phyloP scores from a whole-genome alignment of 208 protist genomes.

The Acanthamoeba healyi region DNA sequence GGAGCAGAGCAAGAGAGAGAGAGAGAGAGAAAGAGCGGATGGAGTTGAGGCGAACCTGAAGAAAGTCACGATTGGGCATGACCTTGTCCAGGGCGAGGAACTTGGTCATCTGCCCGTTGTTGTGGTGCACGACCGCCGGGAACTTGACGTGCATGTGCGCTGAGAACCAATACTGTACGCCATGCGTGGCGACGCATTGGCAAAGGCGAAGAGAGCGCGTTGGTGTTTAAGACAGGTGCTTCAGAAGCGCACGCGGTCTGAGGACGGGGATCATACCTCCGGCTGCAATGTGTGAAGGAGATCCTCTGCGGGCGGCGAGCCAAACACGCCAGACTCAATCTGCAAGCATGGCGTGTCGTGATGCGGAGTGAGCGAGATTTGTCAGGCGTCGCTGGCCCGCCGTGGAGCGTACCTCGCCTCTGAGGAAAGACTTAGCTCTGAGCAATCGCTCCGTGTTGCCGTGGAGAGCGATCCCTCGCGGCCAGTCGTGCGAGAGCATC shows the following conservation, averaged over 20 bases:
- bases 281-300: constrained; percentile 85
- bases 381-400: neutral
- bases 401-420: constrained; percentile 61
- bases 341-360: neutral
- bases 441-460: constrained; percentile 86
- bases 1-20: neutral
- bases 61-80: constrained; percentile 88
- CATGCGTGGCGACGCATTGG: neutral
- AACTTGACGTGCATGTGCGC: constrained; percentile 92
- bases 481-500: constrained; percentile 93
- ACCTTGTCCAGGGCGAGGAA: constrained; percentile 93
- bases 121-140: constrained; percentile 85
- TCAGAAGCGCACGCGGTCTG: constrained; percentile 78
- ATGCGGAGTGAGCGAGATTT: neutral
- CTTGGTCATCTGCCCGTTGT: constrained; percentile 70
- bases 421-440: constrained; percentile 79
- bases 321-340: constrained; percentile 57
- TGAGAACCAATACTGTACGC: constrained; percentile 88
- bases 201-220: too few species aligned
- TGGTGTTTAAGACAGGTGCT: too few species aligned
- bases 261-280: constrained; percentile 70
- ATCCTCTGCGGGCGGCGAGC: constrained; percentile 72
- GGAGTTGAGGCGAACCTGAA: constrained; percentile 85
- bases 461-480: constrained; percentile 82
- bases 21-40: neutral